Evolutionary conservation across 176 grass and related monocot species (phyloP).

Genomic region (bread wheat (Triticum aestivum)): IWGSC_CS_RefSeq_v2.1 NC_057800.1:587826573-587827072

Average conservation of each 20-base stretch:
- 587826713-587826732: conserved; percentile 30
- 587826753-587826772: background rate
- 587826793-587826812: conserved; percentile 23
- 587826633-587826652: conserved; percentile 38
- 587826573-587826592: conserved; percentile 8
- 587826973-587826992: conserved; percentile 43
- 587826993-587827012: conserved; percentile 42
- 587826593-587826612: conserved; percentile 50
- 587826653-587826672: conserved; percentile 44
- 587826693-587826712: background rate
- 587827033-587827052: conserved; percentile 32
- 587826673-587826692: conserved; percentile 57
- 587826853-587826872: conserved; percentile 23
- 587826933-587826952: conserved; percentile 33
- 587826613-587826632: conserved; percentile 39
- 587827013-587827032: conserved; percentile 44
- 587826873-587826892: conserved; percentile 40
- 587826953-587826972: conserved; percentile 51
- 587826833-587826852: conserved; percentile 13
- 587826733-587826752: conserved; percentile 47
- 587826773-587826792: background rate
- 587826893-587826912: conserved; percentile 28
- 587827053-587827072: conserved; percentile 19
- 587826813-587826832: conserved; percentile 50
- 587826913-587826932: conserved; percentile 37